A percentile compares a stretch with the other conserved stretches of the same genome.
These are phyloP conservation scores for Taiozyma sp. DNA, from an alignment of 1,139 yeast species.

Conservation along the genomic window DNA sequence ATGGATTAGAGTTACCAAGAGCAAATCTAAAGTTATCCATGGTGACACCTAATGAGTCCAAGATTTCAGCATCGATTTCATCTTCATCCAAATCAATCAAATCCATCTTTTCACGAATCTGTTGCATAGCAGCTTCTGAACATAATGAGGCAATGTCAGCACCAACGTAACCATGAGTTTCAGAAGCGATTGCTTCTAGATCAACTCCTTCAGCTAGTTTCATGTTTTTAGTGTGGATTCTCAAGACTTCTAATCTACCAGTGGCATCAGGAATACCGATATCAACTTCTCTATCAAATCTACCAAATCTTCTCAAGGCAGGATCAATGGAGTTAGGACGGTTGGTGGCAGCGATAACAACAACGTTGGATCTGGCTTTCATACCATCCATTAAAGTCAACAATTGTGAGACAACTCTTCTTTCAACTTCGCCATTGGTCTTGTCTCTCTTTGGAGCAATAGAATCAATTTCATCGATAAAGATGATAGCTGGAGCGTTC, in stretches of 20 bases:
- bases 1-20: slow-evolving; percentile 95
- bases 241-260: slow-evolving; percentile 93
- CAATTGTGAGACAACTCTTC: slow-evolving; percentile 97
- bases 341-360: slow-evolving; percentile 93
- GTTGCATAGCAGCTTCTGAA: slow-evolving; percentile 98
- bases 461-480: slow-evolving; percentile 97
- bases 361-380: slow-evolving; percentile 97
- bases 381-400: slow-evolving; percentile 98
- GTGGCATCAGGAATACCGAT: slow-evolving; percentile 99
- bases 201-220: slow-evolving; percentile 93
- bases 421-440: slow-evolving; percentile 97
- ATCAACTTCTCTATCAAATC: slow-evolving; percentile 98
- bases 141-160: slow-evolving; percentile 91
- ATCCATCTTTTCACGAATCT: slow-evolving; percentile 99
- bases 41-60: slow-evolving; percentile 95
- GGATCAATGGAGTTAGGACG: slow-evolving; percentile 99
- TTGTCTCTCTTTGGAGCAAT: slow-evolving; percentile 99
- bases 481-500: slow-evolving; percentile 95
- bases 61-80: slow-evolving; percentile 94
- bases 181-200: slow-evolving; percentile 83
- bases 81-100: slow-evolving; percentile 96
- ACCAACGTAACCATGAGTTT: slow-evolving; percentile 98
- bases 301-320: slow-evolving; percentile 96
- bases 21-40: slow-evolving; percentile 99
- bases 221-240: slow-evolving; percentile 96